These are phyloP conservation scores for Starmerella apicola DNA, from an alignment of 805 yeast genomes.

Conservation along the genomic window DNA sequence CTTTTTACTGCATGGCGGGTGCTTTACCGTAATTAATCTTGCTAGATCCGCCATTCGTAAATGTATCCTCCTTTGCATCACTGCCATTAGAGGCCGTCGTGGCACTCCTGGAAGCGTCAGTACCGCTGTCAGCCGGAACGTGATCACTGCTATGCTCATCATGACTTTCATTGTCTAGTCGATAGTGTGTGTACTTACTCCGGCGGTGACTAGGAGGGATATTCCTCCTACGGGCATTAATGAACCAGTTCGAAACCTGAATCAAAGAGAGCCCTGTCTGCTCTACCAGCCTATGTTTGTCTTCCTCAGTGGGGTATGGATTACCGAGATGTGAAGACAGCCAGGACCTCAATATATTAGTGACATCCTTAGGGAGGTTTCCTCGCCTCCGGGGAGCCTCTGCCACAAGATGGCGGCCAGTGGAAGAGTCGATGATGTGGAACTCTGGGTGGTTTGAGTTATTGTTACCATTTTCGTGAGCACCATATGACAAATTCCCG, in stretches of 20 bases:
- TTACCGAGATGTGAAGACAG: constrained; percentile 58
- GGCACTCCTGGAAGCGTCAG: too few relatives aligned
- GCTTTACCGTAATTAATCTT: too few relatives aligned
- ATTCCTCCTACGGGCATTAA: constrained; percentile 71
- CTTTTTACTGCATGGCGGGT: too few relatives aligned
- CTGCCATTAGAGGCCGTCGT: too few relatives aligned
- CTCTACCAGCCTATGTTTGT: constrained; percentile 54
- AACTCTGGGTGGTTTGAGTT: constrained; percentile 11
- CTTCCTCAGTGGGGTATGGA: constrained; percentile 75
- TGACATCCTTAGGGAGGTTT: constrained; percentile 67
- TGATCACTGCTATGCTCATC: too few relatives aligned
- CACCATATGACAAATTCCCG: too few relatives aligned
- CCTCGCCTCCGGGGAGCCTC: constrained; percentile 37
- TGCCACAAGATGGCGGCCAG: constrained; percentile 15
- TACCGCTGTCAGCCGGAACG: too few relatives aligned
- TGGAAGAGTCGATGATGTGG: constrained; percentile 14
- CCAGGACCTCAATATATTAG: constrained; percentile 62
- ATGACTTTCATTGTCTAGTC: too few relatives aligned
- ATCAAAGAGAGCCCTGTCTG: constrained; percentile 69
- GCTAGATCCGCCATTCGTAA: too few relatives aligned
- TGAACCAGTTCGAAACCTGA: constrained; percentile 78
- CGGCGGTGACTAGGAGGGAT: constrained; percentile 30
- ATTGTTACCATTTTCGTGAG: too few relatives aligned
- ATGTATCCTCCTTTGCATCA: too few relatives aligned
- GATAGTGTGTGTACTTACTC: constrained; percentile 11